Evolutionary conservation across 768 basidiomycete species (phyloP).

Genomic region (Leccinellum luteum): DNA sequence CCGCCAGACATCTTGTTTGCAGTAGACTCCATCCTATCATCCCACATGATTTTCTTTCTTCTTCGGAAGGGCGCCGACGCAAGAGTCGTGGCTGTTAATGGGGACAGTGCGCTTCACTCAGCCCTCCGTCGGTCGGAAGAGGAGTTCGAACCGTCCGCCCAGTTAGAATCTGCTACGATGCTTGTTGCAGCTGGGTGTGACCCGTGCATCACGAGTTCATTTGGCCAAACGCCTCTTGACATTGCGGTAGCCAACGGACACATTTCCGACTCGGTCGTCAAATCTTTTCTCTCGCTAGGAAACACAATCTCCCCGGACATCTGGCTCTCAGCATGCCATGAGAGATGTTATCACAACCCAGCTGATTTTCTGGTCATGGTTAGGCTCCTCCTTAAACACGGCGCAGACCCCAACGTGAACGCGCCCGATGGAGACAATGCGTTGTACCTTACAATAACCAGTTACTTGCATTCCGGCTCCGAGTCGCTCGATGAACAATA

Average conservation of each 20-base stretch:
- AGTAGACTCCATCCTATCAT: neutral
- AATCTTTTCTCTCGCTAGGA: neutral
- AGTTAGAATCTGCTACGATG: neutral
- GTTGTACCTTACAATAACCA: neutral
- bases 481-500: no score
- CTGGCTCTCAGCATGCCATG: neutral
- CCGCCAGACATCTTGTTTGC: neutral
- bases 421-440: neutral
- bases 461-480: no score
- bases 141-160: no score
- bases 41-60: neutral
- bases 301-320: neutral
- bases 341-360: rapidly evolving
- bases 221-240: neutral
- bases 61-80: neutral
- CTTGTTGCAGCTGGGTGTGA: neutral
- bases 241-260: neutral
- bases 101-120: neutral
- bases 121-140: neutral
- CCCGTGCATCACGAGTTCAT: neutral
- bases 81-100: neutral
- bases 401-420: neutral
- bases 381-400: neutral
- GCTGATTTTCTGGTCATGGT: neutral
- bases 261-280: neutral